A percentile compares a stretch with the other conserved stretches of the same genome.
phyloP scores from a whole-genome alignment of 2,329 filamentous ascomycete genomes.

The Aureobasidium melanogenum region DNA sequence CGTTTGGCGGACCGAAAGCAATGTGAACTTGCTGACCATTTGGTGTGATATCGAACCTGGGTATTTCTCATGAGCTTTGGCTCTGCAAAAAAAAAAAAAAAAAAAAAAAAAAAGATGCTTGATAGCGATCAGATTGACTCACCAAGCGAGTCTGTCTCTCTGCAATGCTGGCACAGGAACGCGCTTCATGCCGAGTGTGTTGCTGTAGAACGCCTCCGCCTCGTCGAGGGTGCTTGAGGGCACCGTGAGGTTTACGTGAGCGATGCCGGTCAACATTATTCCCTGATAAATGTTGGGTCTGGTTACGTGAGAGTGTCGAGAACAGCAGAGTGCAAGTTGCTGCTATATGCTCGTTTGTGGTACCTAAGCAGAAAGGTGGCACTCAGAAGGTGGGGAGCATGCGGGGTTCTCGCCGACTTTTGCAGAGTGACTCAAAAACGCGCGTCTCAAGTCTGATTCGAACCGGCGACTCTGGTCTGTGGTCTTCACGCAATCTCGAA shows the following conservation, averaged over 20 bases:
- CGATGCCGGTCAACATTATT: constrained; percentile 44
- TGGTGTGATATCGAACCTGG: constrained; percentile 46
- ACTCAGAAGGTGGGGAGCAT: neutral
- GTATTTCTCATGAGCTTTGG: neutral
- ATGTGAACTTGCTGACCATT: constrained; percentile 12
- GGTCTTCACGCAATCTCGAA: neutral
- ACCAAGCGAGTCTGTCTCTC: constrained; percentile 47
- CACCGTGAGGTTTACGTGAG: constrained; percentile 52
- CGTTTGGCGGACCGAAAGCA: constrained; percentile 5
- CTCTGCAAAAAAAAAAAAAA: too few relatives aligned
- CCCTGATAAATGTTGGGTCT: too few relatives aligned
- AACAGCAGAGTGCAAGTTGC: neutral
- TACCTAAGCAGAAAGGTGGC: neutral
- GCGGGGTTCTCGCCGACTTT: neutral
- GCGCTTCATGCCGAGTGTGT: constrained; percentile 46
- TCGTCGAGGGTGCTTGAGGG: constrained; percentile 43
- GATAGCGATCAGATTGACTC: neutral
- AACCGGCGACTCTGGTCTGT: neutral
- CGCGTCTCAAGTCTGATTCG: neutral
- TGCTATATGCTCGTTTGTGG: neutral
- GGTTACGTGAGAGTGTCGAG: neutral
- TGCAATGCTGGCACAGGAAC: constrained; percentile 46
- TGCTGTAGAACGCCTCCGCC: constrained; percentile 47
- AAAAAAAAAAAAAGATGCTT: too few relatives aligned
- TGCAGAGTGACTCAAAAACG: neutral